Evolutionary conservation across 2,329 filamentous ascomycete species (phyloP).

Genomic region (Hymenotorrendiella dingleyae): DNA sequence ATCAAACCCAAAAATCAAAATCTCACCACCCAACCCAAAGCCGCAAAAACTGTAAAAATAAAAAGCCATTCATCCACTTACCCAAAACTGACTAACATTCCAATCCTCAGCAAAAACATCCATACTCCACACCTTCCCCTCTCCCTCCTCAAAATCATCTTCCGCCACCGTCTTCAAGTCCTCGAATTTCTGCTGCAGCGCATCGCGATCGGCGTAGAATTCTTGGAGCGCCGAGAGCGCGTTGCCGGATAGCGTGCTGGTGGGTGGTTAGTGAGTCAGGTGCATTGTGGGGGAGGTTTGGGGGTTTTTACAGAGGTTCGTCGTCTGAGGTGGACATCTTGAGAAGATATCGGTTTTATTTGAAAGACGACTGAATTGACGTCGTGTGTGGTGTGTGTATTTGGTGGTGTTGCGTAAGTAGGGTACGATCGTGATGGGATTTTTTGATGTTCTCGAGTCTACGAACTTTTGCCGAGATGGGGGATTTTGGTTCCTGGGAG

Average conservation of each 20-base stretch:
- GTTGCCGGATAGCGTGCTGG: conserved; percentile 57
- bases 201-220: conserved; percentile 70
- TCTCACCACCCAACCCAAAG: neutral
- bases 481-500: too few species aligned
- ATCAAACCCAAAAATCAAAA: neutral
- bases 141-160: conserved; percentile 35
- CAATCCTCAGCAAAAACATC: conserved; percentile 72
- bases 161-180: conserved; percentile 59
- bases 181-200: conserved; percentile 59
- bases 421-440: neutral
- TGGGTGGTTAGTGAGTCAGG: neutral
- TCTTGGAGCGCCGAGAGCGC: conserved; percentile 64
- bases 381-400: neutral
- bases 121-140: conserved; percentile 45
- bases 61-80: conserved; percentile 33
- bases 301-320: conserved; percentile 7
- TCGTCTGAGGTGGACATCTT: conserved; percentile 8
- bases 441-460: conserved; percentile 1
- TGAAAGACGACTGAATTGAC: too few species aligned
- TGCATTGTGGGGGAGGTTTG: neutral
- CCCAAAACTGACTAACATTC: conserved; percentile 82
- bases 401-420: neutral
- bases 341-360: too few species aligned
- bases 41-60: neutral
- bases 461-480: conserved; percentile 5